phyloP scores from a whole-genome alignment of 768 basidiomycete genomes.

The Lanmaoa pseudosensibilis region DNA sequence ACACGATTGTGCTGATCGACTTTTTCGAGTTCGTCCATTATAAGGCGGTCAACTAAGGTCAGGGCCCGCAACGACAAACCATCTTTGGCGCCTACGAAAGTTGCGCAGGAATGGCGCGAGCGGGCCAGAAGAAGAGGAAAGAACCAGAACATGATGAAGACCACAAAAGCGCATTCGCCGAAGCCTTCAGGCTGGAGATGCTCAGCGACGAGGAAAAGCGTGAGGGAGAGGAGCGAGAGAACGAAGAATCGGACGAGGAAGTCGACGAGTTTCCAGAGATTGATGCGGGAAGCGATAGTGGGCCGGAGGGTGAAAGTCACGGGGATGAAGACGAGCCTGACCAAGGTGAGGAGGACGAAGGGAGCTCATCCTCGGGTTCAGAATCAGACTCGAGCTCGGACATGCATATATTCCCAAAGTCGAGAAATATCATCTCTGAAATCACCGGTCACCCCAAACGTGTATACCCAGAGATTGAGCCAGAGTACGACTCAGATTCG shows the following conservation, averaged over 20 bases:
- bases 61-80: not conserved
- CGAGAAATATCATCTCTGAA: slow-evolving; percentile 69
- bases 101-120: slow-evolving; percentile 37
- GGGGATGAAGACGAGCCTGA: slow-evolving; percentile 38
- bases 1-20: not conserved
- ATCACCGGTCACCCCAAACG: slow-evolving; percentile 84
- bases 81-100: slow-evolving; percentile 26
- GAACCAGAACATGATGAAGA: slow-evolving; percentile 43
- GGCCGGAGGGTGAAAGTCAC: slow-evolving; percentile 32
- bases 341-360: slow-evolving; percentile 37
- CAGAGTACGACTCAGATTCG: slow-evolving; percentile 88
- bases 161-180: slow-evolving; percentile 32
- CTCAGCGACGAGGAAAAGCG: slow-evolving; percentile 67
- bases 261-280: slow-evolving; percentile 78
- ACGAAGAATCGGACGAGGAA: slow-evolving; percentile 51
- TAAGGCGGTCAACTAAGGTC: not conserved
- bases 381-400: slow-evolving; percentile 43
- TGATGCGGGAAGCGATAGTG: slow-evolving; percentile 47
- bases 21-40: slow-evolving; percentile 7
- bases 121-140: slow-evolving; percentile 58
- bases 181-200: slow-evolving; percentile 62
- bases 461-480: slow-evolving; percentile 86
- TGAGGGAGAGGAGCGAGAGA: slow-evolving; percentile 32
- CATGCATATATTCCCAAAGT: slow-evolving; percentile 57
- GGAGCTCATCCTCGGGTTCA: slow-evolving; percentile 34